Conservation (phyloP, 2,329 filamentous ascomycete species). For the Xylariaceae sp. region DNA sequence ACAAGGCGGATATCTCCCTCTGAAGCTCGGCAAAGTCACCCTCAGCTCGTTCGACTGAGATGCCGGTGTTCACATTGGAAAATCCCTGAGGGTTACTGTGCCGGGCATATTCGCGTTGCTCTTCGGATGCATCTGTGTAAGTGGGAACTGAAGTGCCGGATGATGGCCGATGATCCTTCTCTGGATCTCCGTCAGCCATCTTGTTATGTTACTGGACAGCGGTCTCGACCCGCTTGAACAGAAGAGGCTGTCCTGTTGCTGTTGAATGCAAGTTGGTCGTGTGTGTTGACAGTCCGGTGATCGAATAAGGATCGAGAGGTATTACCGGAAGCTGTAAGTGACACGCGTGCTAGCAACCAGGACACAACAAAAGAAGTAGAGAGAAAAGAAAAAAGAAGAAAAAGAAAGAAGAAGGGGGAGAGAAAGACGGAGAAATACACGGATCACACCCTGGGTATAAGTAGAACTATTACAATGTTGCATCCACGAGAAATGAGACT, state of each 20-base stretch:
- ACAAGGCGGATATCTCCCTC: constrained; percentile 54
- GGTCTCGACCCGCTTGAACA: not conserved
- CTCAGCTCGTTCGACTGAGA: constrained; percentile 63
- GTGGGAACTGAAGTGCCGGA: constrained; percentile 24
- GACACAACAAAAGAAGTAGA: no score
- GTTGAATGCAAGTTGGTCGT: not conserved
- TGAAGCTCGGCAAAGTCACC: constrained; percentile 66
- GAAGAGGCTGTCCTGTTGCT: not conserved
- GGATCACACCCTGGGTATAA: no score
- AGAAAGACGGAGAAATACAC: no score
- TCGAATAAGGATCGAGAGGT: no score
- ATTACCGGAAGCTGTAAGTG: no score
- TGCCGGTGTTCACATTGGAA: constrained; percentile 40
- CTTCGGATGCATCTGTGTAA: constrained; percentile 30
- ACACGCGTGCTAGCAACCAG: no score
- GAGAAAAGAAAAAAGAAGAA: no score
- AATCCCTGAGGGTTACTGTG: constrained; percentile 46
- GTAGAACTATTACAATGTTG: no score
- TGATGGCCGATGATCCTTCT: constrained; percentile 11
- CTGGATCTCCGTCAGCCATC: constrained; percentile 13
- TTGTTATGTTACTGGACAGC: not conserved
- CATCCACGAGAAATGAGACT: no score
- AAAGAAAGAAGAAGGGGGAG: no score
- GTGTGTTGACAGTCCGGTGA: not conserved
- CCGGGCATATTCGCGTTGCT: constrained; percentile 38